Conservation (phyloP, 2,329 filamentous ascomycete species). For the Alternaria postmessia region DNA sequence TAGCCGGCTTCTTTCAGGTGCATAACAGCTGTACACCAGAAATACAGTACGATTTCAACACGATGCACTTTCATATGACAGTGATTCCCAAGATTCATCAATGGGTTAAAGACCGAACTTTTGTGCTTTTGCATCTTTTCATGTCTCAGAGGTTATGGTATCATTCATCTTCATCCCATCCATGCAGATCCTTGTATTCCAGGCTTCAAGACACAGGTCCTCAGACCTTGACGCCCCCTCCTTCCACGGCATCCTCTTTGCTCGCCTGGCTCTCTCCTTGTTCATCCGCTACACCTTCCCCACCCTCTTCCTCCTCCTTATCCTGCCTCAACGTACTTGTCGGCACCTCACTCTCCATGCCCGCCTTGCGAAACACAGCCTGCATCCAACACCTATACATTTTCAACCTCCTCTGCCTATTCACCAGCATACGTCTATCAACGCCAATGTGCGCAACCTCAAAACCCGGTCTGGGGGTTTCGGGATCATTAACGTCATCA, state of each 20-base stretch:
- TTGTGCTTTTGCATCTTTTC: not conserved
- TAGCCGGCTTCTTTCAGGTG: not conserved
- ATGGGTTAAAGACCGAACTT: not conserved
- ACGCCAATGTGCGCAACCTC: constrained; percentile 80
- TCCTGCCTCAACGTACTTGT: constrained; percentile 47
- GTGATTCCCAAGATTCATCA: not conserved
- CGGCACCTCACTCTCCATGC: constrained; percentile 39
- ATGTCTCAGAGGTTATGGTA: constrained; percentile 1
- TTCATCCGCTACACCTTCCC: not conserved
- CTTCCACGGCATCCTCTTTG: not conserved
- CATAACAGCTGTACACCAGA: not conserved
- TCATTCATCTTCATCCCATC: not conserved
- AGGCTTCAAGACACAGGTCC: not conserved
- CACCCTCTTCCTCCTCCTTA: constrained; percentile 19
- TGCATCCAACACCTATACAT: constrained; percentile 99
- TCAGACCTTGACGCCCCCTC: constrained; percentile 2
- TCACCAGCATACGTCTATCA: constrained; percentile 89
- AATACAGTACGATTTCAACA: constrained; percentile 1
- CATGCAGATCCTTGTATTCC: not conserved
- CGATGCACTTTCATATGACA: not conserved
- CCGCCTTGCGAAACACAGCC: constrained; percentile 75
- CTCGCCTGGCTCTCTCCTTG: not conserved
- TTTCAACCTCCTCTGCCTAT: constrained; percentile 87
- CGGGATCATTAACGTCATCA: constrained; percentile 8
- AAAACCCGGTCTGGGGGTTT: constrained; percentile 54